A percentile compares a stretch with the other conserved stretches of the same genome.
Conservation (phyloP, 1,139 yeast species). For the Debaryomyces fabryi region DNA sequence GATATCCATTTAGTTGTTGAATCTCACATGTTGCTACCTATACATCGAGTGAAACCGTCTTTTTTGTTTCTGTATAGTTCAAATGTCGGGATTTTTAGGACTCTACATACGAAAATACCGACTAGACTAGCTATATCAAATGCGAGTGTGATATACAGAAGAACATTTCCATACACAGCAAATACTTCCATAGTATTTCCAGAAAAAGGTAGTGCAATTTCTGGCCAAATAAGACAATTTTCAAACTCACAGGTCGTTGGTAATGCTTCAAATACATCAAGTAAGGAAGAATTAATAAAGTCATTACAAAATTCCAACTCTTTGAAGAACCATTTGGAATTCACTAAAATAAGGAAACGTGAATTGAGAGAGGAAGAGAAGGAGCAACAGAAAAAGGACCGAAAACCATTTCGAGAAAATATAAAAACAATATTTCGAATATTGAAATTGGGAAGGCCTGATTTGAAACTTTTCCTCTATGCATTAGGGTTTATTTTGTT, state of each 20-base stretch:
- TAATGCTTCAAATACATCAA: slow-evolving; percentile 4
- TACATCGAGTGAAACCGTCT: slow-evolving; percentile 6
- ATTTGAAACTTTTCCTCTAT: slow-evolving; percentile 38
- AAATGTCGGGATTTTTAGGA: slow-evolving; percentile 5
- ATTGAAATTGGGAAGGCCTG: slow-evolving; percentile 44
- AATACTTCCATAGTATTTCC: background rate
- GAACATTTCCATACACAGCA: background rate
- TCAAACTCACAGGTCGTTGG: slow-evolving; percentile 5
- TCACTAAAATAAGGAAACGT: slow-evolving; percentile 28
- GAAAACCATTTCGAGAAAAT: slow-evolving; percentile 37
- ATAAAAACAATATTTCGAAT: slow-evolving; percentile 41
- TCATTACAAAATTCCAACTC: slow-evolving; percentile 22
- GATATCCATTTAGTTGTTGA: background rate
- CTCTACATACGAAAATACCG: background rate
- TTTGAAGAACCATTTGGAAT: slow-evolving; percentile 34
- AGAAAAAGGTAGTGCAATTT: background rate
- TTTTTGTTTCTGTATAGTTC: background rate
- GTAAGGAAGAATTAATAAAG: slow-evolving; percentile 12
- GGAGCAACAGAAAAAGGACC: slow-evolving; percentile 28
- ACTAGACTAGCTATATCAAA: background rate
- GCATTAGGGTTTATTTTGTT: slow-evolving; percentile 48
- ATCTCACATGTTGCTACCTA: slow-evolving; percentile 5
- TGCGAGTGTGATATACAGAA: background rate
- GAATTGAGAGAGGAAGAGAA: slow-evolving; percentile 38
- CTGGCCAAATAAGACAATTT: slow-evolving; percentile 1